Conservation (phyloP, 345 rosid genomes). For the Corymbia maculata region DNA sequence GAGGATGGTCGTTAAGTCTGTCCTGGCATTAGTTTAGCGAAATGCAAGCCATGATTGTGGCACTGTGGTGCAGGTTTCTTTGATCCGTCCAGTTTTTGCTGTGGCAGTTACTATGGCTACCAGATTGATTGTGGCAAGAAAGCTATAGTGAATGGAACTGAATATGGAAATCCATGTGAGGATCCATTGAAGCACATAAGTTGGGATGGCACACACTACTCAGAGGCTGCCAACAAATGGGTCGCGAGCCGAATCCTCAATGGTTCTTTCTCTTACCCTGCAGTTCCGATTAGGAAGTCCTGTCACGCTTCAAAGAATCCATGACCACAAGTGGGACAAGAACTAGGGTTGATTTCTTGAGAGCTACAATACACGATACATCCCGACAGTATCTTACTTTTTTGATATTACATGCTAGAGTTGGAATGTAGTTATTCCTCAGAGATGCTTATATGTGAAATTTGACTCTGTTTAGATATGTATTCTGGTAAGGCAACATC, state of each 20-base stretch:
- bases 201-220: constrained; percentile 76
- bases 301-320: background rate
- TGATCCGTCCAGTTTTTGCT: constrained; percentile 54
- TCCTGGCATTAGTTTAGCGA: background rate
- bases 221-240: constrained; percentile 46
- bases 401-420: background rate
- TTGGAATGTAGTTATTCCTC: background rate
- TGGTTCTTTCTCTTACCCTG: constrained; percentile 38
- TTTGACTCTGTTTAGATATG: background rate
- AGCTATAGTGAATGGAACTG: constrained; percentile 48
- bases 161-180: constrained; percentile 47
- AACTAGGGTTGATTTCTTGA: background rate
- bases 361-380: background rate
- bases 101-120: constrained; percentile 49
- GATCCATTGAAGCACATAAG: constrained; percentile 44
- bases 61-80: constrained; percentile 40
- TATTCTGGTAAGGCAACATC: background rate
- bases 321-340: background rate
- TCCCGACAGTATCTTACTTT: background rate
- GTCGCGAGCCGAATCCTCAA: constrained; percentile 28
- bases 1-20: background rate
- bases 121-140: constrained; percentile 56
- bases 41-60: background rate
- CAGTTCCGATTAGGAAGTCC: constrained; percentile 7
- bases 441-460: background rate